Conservation (phyloP, 2,329 filamentous ascomycete species). For the Beauveria medogensis region DNA sequence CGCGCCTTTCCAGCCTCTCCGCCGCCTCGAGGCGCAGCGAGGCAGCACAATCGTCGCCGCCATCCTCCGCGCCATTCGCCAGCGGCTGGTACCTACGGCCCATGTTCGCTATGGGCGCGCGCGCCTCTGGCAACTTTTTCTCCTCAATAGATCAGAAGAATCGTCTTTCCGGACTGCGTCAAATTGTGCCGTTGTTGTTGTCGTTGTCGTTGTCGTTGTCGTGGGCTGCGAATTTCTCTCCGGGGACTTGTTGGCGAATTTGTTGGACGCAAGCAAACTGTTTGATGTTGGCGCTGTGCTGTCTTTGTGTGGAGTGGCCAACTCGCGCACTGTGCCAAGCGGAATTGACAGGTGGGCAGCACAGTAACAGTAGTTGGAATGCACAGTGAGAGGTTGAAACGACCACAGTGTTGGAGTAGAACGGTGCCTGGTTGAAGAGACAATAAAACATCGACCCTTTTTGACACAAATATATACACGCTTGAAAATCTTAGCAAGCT, state of each 20-base stretch:
- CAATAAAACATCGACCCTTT: too few relatives aligned
- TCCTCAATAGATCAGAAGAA: neutral
- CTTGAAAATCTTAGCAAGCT: too few relatives aligned
- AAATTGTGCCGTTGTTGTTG: neutral
- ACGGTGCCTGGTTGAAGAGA: too few relatives aligned
- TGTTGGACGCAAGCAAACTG: neutral
- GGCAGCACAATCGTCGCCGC: neutral
- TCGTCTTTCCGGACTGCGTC: neutral
- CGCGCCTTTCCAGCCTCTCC: constrained; percentile 1
- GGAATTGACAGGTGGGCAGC: neutral
- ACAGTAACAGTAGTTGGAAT: neutral
- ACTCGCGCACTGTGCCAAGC: neutral
- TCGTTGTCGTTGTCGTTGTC: neutral
- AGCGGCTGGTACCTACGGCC: constrained; percentile 1
- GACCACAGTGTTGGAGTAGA: too few relatives aligned
- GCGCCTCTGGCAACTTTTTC: neutral
- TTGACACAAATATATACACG: too few relatives aligned
- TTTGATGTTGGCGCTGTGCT: neutral
- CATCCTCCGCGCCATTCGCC: neutral
- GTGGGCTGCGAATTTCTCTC: neutral
- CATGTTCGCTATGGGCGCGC: neutral
- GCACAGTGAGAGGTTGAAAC: too few relatives aligned
- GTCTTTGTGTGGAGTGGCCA: neutral
- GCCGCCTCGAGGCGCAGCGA: constrained; percentile 2
- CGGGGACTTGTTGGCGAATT: neutral